Conservation (phyloP, 1,284 basidiomycete species). For the Irpex sp. region DNA sequence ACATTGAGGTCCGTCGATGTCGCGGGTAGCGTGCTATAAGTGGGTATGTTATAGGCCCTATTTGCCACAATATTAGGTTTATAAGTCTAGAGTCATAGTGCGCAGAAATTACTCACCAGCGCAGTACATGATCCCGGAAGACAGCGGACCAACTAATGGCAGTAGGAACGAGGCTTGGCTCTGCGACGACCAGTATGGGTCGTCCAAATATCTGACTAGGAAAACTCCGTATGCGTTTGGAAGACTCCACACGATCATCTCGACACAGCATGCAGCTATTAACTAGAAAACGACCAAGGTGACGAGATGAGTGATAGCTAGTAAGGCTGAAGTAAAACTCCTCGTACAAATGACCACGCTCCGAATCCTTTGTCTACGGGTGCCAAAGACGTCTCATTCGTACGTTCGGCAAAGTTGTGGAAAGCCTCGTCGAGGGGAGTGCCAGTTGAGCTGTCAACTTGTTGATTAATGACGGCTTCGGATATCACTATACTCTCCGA, state of each 20-base stretch:
- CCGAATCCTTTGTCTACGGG: constrained; percentile 31
- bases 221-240: constrained; percentile 34
- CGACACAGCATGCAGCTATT: constrained; percentile 31
- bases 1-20: constrained; percentile 26
- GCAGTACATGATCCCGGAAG: constrained; percentile 33
- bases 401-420: not conserved
- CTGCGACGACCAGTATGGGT: constrained; percentile 24
- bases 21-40: constrained; percentile 29
- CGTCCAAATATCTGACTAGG: constrained; percentile 29
- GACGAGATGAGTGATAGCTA: not conserved
- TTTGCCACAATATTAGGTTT: not conserved
- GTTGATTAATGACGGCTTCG: no score
- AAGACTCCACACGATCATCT: constrained; percentile 36
- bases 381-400: constrained; percentile 23
- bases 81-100: not conserved
- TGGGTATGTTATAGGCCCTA: constrained; percentile 25
- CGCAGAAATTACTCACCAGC: constrained; percentile 23
- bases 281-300: constrained; percentile 20
- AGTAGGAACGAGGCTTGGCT: constrained; percentile 26
- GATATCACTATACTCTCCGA: no score
- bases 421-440: no score
- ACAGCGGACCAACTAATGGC: constrained; percentile 31
- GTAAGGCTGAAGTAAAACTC: not conserved
- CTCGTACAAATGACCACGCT: constrained; percentile 31
- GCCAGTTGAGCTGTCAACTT: no score